Evolutionary conservation across 306 rosid species (phyloP).

Genomic region (Medicago truncatula): DNA sequence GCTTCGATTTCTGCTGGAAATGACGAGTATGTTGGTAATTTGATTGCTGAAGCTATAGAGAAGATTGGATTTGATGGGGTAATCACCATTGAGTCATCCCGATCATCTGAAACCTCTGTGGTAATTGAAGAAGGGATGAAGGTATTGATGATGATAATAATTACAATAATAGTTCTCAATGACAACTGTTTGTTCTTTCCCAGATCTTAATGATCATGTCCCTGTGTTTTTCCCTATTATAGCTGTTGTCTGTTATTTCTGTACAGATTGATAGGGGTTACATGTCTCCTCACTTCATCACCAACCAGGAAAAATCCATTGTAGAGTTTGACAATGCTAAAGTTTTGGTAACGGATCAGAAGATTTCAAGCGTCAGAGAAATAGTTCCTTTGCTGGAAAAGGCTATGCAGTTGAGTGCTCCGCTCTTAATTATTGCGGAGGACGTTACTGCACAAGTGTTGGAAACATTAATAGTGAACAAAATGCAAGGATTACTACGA

Average conservation of each 20-base stretch:
- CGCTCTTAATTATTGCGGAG: slow-evolving; percentile 91
- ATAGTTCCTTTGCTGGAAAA: slow-evolving; percentile 86
- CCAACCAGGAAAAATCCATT: slow-evolving; percentile 78
- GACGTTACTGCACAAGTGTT: slow-evolving; percentile 73
- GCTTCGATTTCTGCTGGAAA: slow-evolving; percentile 95
- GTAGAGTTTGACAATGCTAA: slow-evolving; percentile 90
- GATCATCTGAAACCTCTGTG: slow-evolving; percentile 80
- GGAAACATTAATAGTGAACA: slow-evolving; percentile 87
- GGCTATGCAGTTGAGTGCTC: slow-evolving; percentile 84
- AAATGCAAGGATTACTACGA: slow-evolving; percentile 78
- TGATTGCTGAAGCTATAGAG: slow-evolving; percentile 85
- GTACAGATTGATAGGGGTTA: slow-evolving; percentile 92
- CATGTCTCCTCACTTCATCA: slow-evolving; percentile 90
- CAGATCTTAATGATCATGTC: slow-evolving; percentile 25
- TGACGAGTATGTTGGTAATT: slow-evolving; percentile 78
- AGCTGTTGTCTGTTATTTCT: slow-evolving; percentile 36
- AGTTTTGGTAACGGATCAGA: slow-evolving; percentile 94
- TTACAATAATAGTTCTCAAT: slow-evolving; percentile 7
- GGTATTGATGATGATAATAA: slow-evolving; percentile 50
- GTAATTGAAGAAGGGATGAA: slow-evolving; percentile 94
- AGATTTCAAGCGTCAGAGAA: slow-evolving; percentile 76
- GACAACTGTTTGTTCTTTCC: slow-evolving; percentile 16
- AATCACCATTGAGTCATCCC: slow-evolving; percentile 81
- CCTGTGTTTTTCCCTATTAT: neutral
- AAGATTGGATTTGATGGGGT: slow-evolving; percentile 95